Evolutionary conservation across 2,329 filamentous ascomycete genomes (phyloP), one percentile per base, ranked within the genome.

Genomic region (Pseudogymnoascus sp.): DNA sequence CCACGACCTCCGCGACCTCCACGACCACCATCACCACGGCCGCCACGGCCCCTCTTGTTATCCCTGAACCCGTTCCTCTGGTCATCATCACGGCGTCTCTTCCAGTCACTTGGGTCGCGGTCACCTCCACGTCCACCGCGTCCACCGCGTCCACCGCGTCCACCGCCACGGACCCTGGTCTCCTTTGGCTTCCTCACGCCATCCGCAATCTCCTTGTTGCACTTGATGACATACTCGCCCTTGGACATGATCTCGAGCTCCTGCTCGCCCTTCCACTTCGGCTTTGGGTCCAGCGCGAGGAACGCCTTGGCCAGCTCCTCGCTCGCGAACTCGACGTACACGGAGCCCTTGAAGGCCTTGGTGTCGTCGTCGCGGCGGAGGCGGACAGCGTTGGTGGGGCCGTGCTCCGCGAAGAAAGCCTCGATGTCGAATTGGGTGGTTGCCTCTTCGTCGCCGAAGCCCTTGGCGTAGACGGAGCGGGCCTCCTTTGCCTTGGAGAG

Each of bases 361-460:
- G 84, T 78, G 66, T 87, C 80, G 48, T 83, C 81, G 60, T 81
- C 81, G 69, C 95, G 92, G 70, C 96, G 91, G 67, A 99, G 89
- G 73, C 93, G 93, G 67, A 99, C 88, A 57, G 88, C 85, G 72
- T 90, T 91, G 71, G 91, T 85, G 34, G 89, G 83, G 57, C 93
- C 93, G 75, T 87, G 93, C 65, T 88, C 84, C 64, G 87, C 82
- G 76, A 98, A 96, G 81, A 96, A 97, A 66, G 87, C 87, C 80
- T 99, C 95, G 64, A 99, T 88, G 68, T 97, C 92, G 75, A 96
- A 92, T 77, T 98, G 95, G 28, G 92, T 93, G 66, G 85, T 88
- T 10, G 88, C 82, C n/a, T 83, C 82, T 78, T 96, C 93, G 51
- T 89, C 85, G 51, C 92, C 92, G 72, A 99, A 99, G 61, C 93